These are phyloP conservation scores for Rhizopogon parksii DNA, from an alignment of 1,284 basidiomycete species.

Conservation along the genomic window DNA sequence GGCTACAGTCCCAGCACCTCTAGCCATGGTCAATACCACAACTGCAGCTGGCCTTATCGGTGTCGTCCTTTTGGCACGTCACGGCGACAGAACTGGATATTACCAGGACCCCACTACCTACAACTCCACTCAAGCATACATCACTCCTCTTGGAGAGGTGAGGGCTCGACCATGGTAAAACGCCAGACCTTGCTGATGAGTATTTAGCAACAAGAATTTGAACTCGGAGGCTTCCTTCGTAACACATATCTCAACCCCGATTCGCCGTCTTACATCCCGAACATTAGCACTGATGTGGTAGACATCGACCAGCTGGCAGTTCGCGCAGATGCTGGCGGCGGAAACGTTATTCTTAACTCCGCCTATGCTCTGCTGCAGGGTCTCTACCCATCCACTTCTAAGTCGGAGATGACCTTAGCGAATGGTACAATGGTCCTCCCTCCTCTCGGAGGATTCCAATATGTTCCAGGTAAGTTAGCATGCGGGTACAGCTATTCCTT, in stretches of 20 bases:
- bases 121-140: slow-evolving; percentile 34
- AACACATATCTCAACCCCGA: slow-evolving; percentile 30
- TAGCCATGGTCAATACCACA: slow-evolving; percentile 22
- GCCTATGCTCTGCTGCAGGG: slow-evolving; percentile 36
- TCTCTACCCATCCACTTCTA: slow-evolving; percentile 35
- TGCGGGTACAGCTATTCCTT: neutral
- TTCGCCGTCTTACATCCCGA: slow-evolving; percentile 29
- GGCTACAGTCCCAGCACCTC: neutral
- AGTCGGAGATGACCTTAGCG: slow-evolving; percentile 34
- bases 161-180: slow-evolving; percentile 3
- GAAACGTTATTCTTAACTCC: slow-evolving; percentile 37
- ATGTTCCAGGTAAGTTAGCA: slow-evolving; percentile 16
- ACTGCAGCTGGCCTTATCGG: slow-evolving; percentile 24
- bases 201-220: slow-evolving; percentile 30
- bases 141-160: slow-evolving; percentile 42
- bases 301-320: slow-evolving; percentile 27
- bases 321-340: slow-evolving; percentile 38
- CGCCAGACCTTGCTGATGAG: slow-evolving; percentile 2
- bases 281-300: slow-evolving; percentile 25
- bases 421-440: slow-evolving; percentile 42
- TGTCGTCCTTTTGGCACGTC: slow-evolving; percentile 36
- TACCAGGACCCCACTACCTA: slow-evolving; percentile 33
- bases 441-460: slow-evolving; percentile 47
- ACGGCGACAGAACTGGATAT: slow-evolving; percentile 38
- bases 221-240: slow-evolving; percentile 35